phyloP scores from a whole-genome alignment of 192 early-diverging fungal species.

The Backusella luteola region DNA sequence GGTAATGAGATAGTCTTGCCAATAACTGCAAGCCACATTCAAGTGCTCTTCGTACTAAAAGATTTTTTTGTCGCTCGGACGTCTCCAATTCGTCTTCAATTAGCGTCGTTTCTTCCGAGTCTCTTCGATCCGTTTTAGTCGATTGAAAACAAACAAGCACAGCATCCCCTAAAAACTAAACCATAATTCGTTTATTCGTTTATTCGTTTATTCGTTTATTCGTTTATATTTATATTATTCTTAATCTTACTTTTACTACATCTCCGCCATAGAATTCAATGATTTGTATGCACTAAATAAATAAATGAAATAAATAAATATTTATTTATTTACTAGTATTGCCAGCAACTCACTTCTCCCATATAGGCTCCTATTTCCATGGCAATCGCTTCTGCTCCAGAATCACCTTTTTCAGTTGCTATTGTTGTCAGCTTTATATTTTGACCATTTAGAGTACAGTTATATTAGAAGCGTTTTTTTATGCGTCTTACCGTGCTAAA shows the following conservation, averaged over 20 bases:
- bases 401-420: constrained; percentile 47
- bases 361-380: constrained; percentile 50
- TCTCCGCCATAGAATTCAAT: constrained; percentile 55
- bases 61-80: constrained; percentile 27
- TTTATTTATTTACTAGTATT: not conserved
- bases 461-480: not conserved
- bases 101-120: not conserved
- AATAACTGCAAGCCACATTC: constrained; percentile 49
- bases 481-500: constrained; percentile 34
- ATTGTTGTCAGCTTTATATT: constrained; percentile 45
- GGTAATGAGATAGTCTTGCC: constrained; percentile 45
- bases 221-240: not conserved
- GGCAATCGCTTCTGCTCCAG: constrained; percentile 50
- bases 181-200: not conserved
- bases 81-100: constrained; percentile 12
- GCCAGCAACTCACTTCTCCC: constrained; percentile 28
- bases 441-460: not conserved
- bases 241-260: constrained; percentile 46
- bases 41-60: constrained; percentile 41
- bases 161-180: constrained; percentile 53
- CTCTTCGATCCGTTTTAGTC: constrained; percentile 1
- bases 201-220: not conserved
- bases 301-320: not conserved
- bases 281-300: constrained; percentile 43
- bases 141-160: constrained; percentile 50